Evolutionary conservation across 345 rosid species (phyloP).

Genomic region (Eucalyptus leucophloia): DNA sequence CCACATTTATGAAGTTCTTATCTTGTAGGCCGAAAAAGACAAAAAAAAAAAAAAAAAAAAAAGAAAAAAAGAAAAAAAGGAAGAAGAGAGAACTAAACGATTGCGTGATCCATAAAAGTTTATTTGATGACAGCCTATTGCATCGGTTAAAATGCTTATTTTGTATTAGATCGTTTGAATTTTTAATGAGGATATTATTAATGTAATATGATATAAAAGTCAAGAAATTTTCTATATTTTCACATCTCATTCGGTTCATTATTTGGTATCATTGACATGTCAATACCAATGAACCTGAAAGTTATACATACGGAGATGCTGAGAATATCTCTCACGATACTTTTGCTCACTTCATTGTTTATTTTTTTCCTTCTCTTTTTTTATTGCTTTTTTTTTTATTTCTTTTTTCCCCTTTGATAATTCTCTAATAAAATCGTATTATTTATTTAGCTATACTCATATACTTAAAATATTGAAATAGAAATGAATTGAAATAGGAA

Average conservation of each 20-base stretch:
- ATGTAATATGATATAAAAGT: too few species aligned
- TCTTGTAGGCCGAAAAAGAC: neutral
- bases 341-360: neutral
- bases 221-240: too few species aligned
- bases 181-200: too few species aligned
- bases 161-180: too few species aligned
- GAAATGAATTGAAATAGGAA: neutral
- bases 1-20: neutral
- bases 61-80: accelerated
- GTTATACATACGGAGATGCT: neutral
- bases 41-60: neutral
- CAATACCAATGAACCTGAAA: too few species aligned
- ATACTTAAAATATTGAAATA: too few species aligned
- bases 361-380: too few species aligned
- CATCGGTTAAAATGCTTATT: neutral
- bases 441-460: too few species aligned
- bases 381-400: too few species aligned
- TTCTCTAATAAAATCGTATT: neutral
- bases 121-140: neutral
- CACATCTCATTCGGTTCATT: neutral
- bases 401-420: neutral
- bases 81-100: neutral
- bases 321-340: neutral
- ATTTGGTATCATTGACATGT: too few species aligned
- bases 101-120: neutral